Evolutionary conservation across 2,329 filamentous ascomycete genomes (phyloP), one percentile per base, ranked within the genome.

Genomic region (Purpureocillium lavendulum): DNA sequence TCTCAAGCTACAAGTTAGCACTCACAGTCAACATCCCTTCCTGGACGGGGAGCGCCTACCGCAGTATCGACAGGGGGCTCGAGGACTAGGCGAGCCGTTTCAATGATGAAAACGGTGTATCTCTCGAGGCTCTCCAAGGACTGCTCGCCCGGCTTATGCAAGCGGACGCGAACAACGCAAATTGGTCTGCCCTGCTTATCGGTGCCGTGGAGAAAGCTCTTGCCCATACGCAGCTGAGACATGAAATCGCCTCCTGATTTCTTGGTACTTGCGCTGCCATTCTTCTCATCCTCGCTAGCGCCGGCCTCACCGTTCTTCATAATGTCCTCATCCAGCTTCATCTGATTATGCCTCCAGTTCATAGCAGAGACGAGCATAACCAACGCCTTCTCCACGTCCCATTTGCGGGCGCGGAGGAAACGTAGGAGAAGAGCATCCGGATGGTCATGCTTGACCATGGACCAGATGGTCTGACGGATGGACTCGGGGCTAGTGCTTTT

Each of bases 331-430:
- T 98, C 92, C 15, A 97, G 86, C 51, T 87, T 80, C 72, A 92
- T 83, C 43, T 94, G 87, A 30, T 75, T 71, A 41, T 80, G 66
- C 48, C 92, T 80, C 92, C 92, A 98, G 59, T 87, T 84, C 76
- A 97, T 86, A 1, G 92, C 95, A 3, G 87, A 87, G 33, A 98
- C 75, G 60, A 96, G 67, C 92, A 98, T 98, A 49, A 95, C 75
- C 18, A 97, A 71, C 4, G 92, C 92, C 58, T 87, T 88, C 38
- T 95, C 83, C 14, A 95, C 80, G 56, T 98, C 87, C 92, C 92
- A 98, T 64, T 94, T 94, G 34, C 88, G 75, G n/a, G 88, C 88
- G 38, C 88, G 74, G 41, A 95, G 68, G 61, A 94, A 95, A 32
- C 88, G 80, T 41, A 95, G 66, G 13, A 90, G 66, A 14, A 94